phyloP scores from a whole-genome alignment of 345 rosid species.

The Hevea brasiliensis region DNA sequence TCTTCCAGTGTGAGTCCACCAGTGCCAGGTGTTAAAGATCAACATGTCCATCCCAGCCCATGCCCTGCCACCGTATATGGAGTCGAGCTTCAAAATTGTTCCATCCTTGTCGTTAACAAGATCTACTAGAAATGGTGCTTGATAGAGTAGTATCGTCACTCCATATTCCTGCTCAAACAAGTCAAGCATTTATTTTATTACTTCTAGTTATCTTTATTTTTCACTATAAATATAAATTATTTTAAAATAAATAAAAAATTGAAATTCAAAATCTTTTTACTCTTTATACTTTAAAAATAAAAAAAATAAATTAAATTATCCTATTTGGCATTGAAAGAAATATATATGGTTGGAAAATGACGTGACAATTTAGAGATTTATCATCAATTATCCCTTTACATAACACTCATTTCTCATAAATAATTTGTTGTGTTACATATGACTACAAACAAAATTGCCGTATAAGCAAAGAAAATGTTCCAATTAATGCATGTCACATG shows the following conservation, averaged over 20 bases:
- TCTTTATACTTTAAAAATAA: too few relatives aligned
- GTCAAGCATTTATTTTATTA: not conserved
- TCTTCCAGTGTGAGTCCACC: conserved; percentile 87
- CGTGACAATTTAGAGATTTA: too few relatives aligned
- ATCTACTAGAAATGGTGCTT: conserved; percentile 71
- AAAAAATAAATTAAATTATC: too few relatives aligned
- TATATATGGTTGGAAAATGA: too few relatives aligned
- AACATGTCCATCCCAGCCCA: conserved; percentile 92
- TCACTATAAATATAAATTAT: too few relatives aligned
- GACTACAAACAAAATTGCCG: not conserved
- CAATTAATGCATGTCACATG: not conserved
- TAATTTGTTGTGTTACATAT: too few relatives aligned
- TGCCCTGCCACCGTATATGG: conserved; percentile 56
- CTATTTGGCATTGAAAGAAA: too few relatives aligned
- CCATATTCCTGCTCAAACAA: conserved; percentile 53
- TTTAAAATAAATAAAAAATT: too few relatives aligned
- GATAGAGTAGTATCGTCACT: conserved; percentile 52
- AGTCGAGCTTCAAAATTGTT: conserved; percentile 63
- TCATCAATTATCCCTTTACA: too few relatives aligned
- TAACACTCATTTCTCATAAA: too few relatives aligned
- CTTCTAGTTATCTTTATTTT: too few relatives aligned
- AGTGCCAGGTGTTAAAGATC: conserved; percentile 86
- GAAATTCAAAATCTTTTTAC: too few relatives aligned
- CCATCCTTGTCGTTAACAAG: conserved; percentile 46
- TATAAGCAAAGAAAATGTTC: not conserved